Conservation (phyloP, 2,329 filamentous ascomycete species). For the Penicillium sp. region DNA sequence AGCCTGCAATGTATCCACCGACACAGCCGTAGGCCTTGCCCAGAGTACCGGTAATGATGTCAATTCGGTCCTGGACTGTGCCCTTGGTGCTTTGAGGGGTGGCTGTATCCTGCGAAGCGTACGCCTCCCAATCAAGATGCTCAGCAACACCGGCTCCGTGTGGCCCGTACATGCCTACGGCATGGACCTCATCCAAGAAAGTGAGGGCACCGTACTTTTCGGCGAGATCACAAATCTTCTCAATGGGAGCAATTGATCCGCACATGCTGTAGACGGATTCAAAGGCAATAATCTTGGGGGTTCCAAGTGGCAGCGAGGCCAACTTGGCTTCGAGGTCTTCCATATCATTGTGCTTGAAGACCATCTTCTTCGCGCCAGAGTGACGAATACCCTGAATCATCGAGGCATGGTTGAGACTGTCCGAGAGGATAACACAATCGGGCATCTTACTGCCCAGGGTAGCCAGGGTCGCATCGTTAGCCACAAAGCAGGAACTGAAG, state of each 20-base stretch:
- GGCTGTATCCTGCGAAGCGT: slow-evolving; percentile 65
- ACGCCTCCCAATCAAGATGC: slow-evolving; percentile 89
- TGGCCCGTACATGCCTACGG: slow-evolving; percentile 98
- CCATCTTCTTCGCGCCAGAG: slow-evolving; percentile 92
- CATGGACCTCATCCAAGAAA: slow-evolving; percentile 97
- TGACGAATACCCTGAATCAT: slow-evolving; percentile 99
- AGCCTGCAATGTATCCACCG: slow-evolving; percentile 94
- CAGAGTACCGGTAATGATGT: slow-evolving; percentile 96
- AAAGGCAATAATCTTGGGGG: slow-evolving; percentile 97
- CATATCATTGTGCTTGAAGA: slow-evolving; percentile 99
- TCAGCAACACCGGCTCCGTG: slow-evolving; percentile 93
- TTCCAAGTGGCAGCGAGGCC: slow-evolving; percentile 74
- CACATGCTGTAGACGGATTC: slow-evolving; percentile 99
- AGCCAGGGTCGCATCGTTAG: slow-evolving; percentile 93
- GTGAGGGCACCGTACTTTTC: slow-evolving; percentile 98
- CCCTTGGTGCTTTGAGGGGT: slow-evolving; percentile 51
- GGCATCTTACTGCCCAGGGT: slow-evolving; percentile 96
- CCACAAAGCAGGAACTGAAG: slow-evolving; percentile 97
- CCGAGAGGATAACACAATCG: slow-evolving; percentile 94
- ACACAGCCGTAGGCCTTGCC: slow-evolving; percentile 98
- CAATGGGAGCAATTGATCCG: slow-evolving; percentile 92
- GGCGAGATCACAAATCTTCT: slow-evolving; percentile 90
- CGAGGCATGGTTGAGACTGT: slow-evolving; percentile 94
- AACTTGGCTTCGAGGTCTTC: slow-evolving; percentile 88
- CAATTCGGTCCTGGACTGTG: slow-evolving; percentile 90